Evolutionary conservation across 129 eudicot species (phyloP), one percentile per base, ranked within the genome.

Genomic region (Centrapalus pauciflorus): DNA sequence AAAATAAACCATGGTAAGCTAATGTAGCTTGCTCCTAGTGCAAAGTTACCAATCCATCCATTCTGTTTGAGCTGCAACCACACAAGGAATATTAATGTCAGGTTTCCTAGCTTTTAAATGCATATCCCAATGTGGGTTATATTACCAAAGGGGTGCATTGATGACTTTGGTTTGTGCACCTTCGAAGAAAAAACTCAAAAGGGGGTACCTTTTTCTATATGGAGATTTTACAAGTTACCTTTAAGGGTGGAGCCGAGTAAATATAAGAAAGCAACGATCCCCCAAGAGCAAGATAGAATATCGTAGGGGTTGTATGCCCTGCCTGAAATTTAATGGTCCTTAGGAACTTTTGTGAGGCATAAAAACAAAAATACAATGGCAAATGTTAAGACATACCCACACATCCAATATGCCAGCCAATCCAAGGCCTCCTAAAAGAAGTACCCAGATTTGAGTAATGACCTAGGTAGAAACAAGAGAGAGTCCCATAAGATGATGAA

Each of bases 41-140:
- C 99, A 33, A 89, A 93, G 83, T 93, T 93, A 45, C 99, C 99
- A 26, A 89, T 78, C 99, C 99, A 93, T 67, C 99, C 99, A 74
- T 93, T 89, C 54, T 93, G 99, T 75, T 93, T 93, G 66, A 93
- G 99, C 96, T 93, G 89, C 81, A 77, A 73, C 12, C 68, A 56
- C 33, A 64, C 2, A 29, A 52, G 14, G 35, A 77, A 21, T 54
- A 64, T 62, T 38, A 26, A 2, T 6, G 33, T 48, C 2, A 64
- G 38, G 61, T 32, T n/a, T n/a, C n/a, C n/a, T n/a, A n/a, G n/a
- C n/a, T n/a, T n/a, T n/a, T n/a, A n/a, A n/a, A n/a, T n/a, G n/a
- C n/a, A n/a, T n/a, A n/a, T n/a, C n/a, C n/a, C n/a, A n/a, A n/a
- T n/a, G n/a, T n/a, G n/a, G n/a, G n/a, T n/a, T n/a, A n/a, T n/a